Evolutionary conservation across 345 rosid genomes (phyloP).

Genomic region (Linum lewisii): DNA sequence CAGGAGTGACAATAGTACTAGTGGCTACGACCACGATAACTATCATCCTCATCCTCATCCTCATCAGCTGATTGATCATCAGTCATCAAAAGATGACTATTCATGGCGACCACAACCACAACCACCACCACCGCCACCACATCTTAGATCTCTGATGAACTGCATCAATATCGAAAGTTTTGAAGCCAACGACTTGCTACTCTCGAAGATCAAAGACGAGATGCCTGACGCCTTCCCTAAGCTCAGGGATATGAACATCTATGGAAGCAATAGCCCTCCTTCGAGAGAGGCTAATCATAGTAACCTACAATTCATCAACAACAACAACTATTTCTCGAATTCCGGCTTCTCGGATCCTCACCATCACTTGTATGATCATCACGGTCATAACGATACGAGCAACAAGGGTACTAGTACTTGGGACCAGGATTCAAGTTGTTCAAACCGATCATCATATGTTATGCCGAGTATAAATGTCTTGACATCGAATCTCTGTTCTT

Average conservation of each 20-base stretch:
- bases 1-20: slow-evolving; percentile 13
- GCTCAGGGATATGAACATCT: slow-evolving; percentile 13
- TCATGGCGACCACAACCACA: neutral
- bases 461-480: slow-evolving; percentile 16
- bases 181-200: slow-evolving; percentile 15
- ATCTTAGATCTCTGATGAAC: slow-evolving; percentile 5
- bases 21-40: neutral
- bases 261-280: too few relatives aligned
- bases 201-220: slow-evolving; percentile 20
- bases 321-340: neutral
- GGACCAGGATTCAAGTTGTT: neutral
- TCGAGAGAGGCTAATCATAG: too few relatives aligned
- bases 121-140: slow-evolving; percentile 15
- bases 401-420: neutral
- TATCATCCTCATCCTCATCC: neutral
- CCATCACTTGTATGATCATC: neutral
- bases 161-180: slow-evolving; percentile 15
- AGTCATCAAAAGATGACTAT: neutral
- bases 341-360: neutral
- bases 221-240: slow-evolving; percentile 19
- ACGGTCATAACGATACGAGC: too few relatives aligned
- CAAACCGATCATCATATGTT: slow-evolving; percentile 13
- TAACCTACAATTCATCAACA: neutral
- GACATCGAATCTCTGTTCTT: slow-evolving; percentile 12
- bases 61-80: slow-evolving; percentile 1